Evolutionary conservation across 1,284 basidiomycete species (phyloP).

Genomic region (Heterobasidion occidentale): DNA sequence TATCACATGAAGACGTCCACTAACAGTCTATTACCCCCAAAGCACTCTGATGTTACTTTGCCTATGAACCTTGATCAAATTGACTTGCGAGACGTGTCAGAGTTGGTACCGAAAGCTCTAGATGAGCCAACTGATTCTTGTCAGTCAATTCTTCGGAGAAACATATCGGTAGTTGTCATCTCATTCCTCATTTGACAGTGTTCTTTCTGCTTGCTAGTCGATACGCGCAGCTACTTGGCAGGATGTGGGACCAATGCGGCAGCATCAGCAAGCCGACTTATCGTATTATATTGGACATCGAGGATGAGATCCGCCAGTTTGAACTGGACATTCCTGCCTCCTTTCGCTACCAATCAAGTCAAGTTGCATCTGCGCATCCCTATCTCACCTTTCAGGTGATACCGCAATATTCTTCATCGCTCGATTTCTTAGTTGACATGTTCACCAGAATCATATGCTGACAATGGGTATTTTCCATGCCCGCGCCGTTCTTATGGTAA

Average conservation of each 20-base stretch:
- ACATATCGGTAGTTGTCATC: too few species aligned
- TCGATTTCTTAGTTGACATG: not conserved
- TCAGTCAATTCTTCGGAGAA: constrained; percentile 4
- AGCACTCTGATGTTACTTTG: constrained; percentile 14
- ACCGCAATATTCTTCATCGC: not conserved
- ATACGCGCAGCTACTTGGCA: constrained; percentile 8
- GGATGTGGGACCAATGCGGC: constrained; percentile 16
- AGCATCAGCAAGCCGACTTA: constrained; percentile 13
- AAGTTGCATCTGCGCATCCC: constrained; percentile 10
- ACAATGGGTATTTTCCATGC: constrained; percentile 5
- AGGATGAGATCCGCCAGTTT: constrained; percentile 12
- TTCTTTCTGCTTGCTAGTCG: constrained; percentile 11
- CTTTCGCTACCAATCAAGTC: constrained; percentile 12
- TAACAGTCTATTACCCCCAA: too few species aligned
- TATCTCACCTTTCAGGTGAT: constrained; percentile 15
- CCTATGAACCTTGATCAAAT: constrained; percentile 16
- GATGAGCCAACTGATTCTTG: constrained; percentile 14
- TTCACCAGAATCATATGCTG: constrained; percentile 12
- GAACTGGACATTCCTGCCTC: constrained; percentile 13
- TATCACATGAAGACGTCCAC: too few species aligned
- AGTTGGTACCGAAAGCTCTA: constrained; percentile 9
- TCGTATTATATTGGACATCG: constrained; percentile 12
- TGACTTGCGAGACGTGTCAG: constrained; percentile 9
- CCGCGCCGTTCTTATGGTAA: constrained; percentile 8
- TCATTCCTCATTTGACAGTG: constrained; percentile 4